These are phyloP conservation scores for Aquanectria penicillioides DNA, from an alignment of 2,329 filamentous ascomycete genomes.

Conservation along the genomic window DNA sequence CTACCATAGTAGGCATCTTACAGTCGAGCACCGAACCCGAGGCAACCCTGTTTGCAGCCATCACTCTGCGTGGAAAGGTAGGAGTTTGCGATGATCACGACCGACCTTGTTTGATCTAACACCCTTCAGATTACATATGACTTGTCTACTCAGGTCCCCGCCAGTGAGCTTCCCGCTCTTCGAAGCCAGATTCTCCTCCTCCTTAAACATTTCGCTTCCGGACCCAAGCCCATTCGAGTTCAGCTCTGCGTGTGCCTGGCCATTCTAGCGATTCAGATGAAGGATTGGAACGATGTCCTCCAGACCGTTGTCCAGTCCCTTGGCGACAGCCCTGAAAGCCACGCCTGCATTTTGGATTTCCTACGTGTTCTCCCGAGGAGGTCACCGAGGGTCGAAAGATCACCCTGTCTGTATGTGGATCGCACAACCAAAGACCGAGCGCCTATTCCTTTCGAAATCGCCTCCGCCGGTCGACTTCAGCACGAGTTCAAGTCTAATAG, in stretches of 20 bases:
- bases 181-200: slow-evolving; percentile 86
- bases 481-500: slow-evolving; percentile 50
- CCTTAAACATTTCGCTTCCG: slow-evolving; percentile 81
- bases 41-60: slow-evolving; percentile 94
- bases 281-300: slow-evolving; percentile 92
- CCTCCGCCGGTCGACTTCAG: slow-evolving; percentile 50
- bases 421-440: slow-evolving; percentile 59
- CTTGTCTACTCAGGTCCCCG: slow-evolving; percentile 83
- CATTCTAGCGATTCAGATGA: slow-evolving; percentile 96
- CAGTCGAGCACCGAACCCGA: slow-evolving; percentile 84
- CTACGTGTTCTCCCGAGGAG: slow-evolving; percentile 97
- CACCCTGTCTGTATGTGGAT: slow-evolving; percentile 95
- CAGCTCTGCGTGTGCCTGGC: slow-evolving; percentile 96
- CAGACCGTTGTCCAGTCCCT: slow-evolving; percentile 82
- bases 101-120: not conserved
- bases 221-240: slow-evolving; percentile 85
- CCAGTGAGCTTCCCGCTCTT: slow-evolving; percentile 77
- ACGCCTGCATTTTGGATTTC: slow-evolving; percentile 93
- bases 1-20: slow-evolving; percentile 84
- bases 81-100: not conserved
- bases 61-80: slow-evolving; percentile 98
- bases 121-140: slow-evolving; percentile 88
- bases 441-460: slow-evolving; percentile 46
- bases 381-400: slow-evolving; percentile 99
- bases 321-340: slow-evolving; percentile 78